Evolutionary conservation across 129 eudicot genomes (phyloP).

Genomic region (Ambrosia artemisiifolia): DNA sequence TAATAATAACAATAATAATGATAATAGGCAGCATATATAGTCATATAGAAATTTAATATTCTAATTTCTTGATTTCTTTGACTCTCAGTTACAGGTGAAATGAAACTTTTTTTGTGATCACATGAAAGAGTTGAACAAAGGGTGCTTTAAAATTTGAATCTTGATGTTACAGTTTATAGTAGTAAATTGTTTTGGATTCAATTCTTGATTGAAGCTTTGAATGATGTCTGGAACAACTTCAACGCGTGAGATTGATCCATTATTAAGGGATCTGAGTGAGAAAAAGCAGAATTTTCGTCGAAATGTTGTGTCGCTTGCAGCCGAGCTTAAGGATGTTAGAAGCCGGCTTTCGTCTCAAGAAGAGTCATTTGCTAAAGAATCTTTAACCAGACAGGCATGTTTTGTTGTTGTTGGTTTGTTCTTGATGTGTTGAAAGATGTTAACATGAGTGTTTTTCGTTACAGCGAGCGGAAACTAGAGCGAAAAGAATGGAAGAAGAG

Average conservation of each 20-base stretch:
- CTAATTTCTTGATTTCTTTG: slow-evolving; percentile 7
- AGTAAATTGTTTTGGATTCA: neutral
- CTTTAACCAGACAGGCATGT: slow-evolving; percentile 82
- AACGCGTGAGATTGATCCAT: slow-evolving; percentile 59
- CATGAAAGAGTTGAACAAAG: neutral
- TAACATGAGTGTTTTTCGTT: slow-evolving; percentile 11
- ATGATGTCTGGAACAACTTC: slow-evolving; percentile 17
- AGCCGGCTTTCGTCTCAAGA: slow-evolving; percentile 66
- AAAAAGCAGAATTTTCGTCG: slow-evolving; percentile 76
- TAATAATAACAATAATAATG: neutral
- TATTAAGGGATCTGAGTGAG: slow-evolving; percentile 83
- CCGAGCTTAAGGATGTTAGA: slow-evolving; percentile 91
- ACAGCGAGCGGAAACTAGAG: slow-evolving; percentile 87
- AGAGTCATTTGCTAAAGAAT: slow-evolving; percentile 63
- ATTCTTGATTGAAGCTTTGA: neutral
- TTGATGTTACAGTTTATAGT: neutral
- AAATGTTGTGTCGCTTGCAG: slow-evolving; percentile 81
- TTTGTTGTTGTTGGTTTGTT: slow-evolving; percentile 7
- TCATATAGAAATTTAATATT: neutral
- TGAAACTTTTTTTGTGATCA: neutral
- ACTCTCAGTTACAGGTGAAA: slow-evolving; percentile 14
- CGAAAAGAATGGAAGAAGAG: slow-evolving; percentile 72
- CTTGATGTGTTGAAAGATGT: neutral
- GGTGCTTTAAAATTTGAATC: slow-evolving; percentile 7
- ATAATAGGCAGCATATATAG: neutral